Evolutionary conservation across 2,329 filamentous ascomycete species (phyloP).

Genomic region (Teratosphaeria gauchensis): DNA sequence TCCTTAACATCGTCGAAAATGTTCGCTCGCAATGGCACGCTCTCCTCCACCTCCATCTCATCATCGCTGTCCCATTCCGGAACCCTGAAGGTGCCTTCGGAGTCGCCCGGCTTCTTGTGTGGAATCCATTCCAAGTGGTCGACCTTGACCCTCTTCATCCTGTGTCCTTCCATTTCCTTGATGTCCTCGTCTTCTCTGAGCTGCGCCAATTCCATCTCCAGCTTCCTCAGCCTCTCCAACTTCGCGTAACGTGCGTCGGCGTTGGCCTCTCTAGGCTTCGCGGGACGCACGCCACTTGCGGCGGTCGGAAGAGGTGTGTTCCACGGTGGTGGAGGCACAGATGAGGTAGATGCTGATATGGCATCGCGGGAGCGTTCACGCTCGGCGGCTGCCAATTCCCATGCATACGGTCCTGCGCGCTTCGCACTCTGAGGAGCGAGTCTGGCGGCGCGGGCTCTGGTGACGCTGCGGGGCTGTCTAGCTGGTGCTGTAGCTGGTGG

Average conservation of each 20-base stretch:
- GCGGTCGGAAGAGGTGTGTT: conserved; percentile 3
- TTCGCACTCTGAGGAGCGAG: conserved; percentile 1
- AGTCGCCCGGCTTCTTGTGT: conserved; percentile 22
- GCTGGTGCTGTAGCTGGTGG: conserved; percentile 1
- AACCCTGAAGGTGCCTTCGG: conserved; percentile 20
- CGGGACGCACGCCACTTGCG: conserved; percentile 5
- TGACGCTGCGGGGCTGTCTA: conserved; percentile 2
- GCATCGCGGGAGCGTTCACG: not conserved
- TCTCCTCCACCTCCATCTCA: conserved; percentile 25
- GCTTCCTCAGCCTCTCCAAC: conserved; percentile 12
- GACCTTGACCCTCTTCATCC: conserved; percentile 24
- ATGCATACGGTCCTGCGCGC: not conserved
- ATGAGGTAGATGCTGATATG: not conserved
- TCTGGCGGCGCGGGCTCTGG: conserved; percentile 2
- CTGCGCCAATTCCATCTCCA: conserved; percentile 12
- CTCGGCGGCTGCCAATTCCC: not conserved
- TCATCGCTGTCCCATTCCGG: conserved; percentile 23
- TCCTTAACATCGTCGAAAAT: conserved; percentile 11
- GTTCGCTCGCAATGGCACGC: conserved; percentile 12
- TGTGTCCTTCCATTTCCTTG: conserved; percentile 13
- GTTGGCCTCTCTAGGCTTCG: conserved; percentile 15
- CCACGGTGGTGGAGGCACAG: not conserved
- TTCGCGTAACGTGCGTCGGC: conserved; percentile 20
- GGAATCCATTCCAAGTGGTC: conserved; percentile 21
- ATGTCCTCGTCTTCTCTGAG: conserved; percentile 18